Percentiles rank a stretch among this genome's conserved stretches.
These are phyloP conservation scores for Yarrowia sp. DNA, from an alignment of 805 yeast species.

Conservation along the genomic window DNA sequence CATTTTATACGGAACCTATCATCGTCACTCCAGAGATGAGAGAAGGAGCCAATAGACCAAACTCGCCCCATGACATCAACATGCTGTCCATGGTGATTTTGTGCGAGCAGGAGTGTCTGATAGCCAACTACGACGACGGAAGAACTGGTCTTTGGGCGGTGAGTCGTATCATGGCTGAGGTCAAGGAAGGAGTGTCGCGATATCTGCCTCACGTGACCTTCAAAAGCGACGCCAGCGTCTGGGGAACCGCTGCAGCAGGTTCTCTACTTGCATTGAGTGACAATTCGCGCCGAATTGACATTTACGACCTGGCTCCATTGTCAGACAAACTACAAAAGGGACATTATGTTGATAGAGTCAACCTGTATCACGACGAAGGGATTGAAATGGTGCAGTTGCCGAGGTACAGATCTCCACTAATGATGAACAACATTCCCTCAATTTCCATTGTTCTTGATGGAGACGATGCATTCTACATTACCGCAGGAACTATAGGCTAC, in stretches of 20 bases:
- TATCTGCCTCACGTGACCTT: conserved; percentile 31
- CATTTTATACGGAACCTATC: conserved; percentile 8
- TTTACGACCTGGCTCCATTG: conserved; percentile 1
- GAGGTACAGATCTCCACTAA: conserved; percentile 5
- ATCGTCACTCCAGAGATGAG: conserved; percentile 5
- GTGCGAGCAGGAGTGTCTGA: conserved; percentile 20
- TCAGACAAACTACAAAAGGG: not conserved
- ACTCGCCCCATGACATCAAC: conserved; percentile 30
- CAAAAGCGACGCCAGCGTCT: conserved; percentile 20
- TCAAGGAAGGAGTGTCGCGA: not conserved
- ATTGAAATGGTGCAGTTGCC: conserved; percentile 5
- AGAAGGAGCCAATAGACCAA: conserved; percentile 13
- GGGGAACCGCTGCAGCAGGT: conserved; percentile 18
- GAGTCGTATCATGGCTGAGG: conserved; percentile 11
- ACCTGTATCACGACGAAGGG: not conserved
- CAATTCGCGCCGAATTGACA: conserved; percentile 21
- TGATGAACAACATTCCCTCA: conserved; percentile 27
- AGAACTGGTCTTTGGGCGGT: conserved; percentile 24
- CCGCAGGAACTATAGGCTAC: conserved; percentile 26
- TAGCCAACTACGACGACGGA: conserved; percentile 25
- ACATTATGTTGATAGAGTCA: conserved; percentile 18
- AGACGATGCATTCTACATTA: conserved; percentile 19
- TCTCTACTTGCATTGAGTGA: conserved; percentile 28
- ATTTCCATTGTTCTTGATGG: not conserved
- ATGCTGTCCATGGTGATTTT: conserved; percentile 5